Base-by-base conservation (phyloP, 2,329 filamentous ascomycete genomes). In the Monosporascus sp. region DNA sequence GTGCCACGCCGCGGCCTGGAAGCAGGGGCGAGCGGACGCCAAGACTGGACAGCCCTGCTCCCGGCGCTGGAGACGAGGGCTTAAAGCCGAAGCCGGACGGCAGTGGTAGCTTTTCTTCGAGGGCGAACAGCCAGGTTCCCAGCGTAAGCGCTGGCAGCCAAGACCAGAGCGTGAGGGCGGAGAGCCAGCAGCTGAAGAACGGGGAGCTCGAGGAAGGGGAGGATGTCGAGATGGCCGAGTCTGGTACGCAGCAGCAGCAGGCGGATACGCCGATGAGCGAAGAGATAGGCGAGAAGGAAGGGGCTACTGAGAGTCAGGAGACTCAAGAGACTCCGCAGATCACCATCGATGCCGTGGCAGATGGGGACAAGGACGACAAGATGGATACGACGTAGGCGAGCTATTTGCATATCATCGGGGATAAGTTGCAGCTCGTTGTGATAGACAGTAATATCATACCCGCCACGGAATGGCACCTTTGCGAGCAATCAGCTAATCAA, bases 321-420 rank as follows among this genome's bases (percentile, higher is more conserved):
- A 74, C 74, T 17, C 75, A 55, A 43, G 61, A 58, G 20, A 75
- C 75, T 17, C 76, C 77, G 36, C 71, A 69, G 57, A 78, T 81
- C 50, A 74, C 71, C 20, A 71, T 84, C 48, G 77, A 83, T 54
- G 72, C 75, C 22, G 74, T 78, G 26, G 72, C 75, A 43, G 72
- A 67, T 38, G 72, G 74, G 44, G 72, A 66, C 38, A 67, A 65
- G 31, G 76, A 71, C 7, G 84, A 87, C 59, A 81, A 76, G 63
- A 91, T 90, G 87, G 87, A 90, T 73, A 89, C 74, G 61, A 78
- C 72, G 14, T 72, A 48, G 71, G 68, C 55, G 19, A 20, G 2
- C 40, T 9, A 20, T 20, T 11, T 34, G 4, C 31, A 14, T 34
- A 9, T 7, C 9, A 34, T 14, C 11, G 5, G 9, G 9, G 31